Evolutionary conservation across 129 eudicot genomes (phyloP).

Genomic region (Ambrosia trifida): DNA sequence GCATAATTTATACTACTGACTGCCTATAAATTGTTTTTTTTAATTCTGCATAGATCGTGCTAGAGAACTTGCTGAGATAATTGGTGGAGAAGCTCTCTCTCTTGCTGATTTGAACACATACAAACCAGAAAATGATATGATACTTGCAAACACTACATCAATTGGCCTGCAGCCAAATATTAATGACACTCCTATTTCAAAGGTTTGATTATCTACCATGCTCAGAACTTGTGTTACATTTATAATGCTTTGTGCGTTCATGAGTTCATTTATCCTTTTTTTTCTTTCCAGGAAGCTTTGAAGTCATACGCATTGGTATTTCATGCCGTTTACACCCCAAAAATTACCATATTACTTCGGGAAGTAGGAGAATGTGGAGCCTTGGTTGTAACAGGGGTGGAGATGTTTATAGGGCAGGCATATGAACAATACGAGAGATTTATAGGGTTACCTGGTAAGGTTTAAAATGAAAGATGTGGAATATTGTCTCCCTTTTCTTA

Average conservation of each 20-base stretch:
- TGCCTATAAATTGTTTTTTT: constrained; percentile 7
- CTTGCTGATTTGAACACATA: constrained; percentile 62
- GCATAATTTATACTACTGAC: neutral
- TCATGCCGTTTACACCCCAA: constrained; percentile 93
- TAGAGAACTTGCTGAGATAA: constrained; percentile 61
- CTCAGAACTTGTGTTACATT: neutral
- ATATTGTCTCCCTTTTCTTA: neutral
- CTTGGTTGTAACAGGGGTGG: constrained; percentile 72
- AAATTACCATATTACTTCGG: constrained; percentile 74
- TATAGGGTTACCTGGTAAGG: constrained; percentile 89
- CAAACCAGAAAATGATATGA: constrained; percentile 76
- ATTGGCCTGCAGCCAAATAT: constrained; percentile 95
- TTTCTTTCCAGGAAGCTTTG: constrained; percentile 72
- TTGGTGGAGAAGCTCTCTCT: constrained; percentile 85
- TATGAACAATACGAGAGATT: constrained; percentile 92
- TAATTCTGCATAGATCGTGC: constrained; percentile 57
- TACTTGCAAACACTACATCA: constrained; percentile 94
- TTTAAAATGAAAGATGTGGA: neutral
- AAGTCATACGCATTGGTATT: constrained; percentile 71
- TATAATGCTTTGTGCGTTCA: neutral
- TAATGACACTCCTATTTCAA: constrained; percentile 79
- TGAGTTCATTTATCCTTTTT: neutral
- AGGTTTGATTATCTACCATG: constrained; percentile 49
- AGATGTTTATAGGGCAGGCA: constrained; percentile 94
- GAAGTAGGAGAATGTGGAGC: constrained; percentile 89